Evolutionary conservation across 805 yeast genomes (phyloP).

Genomic region (Zygotorulaspora chibaensis): DNA sequence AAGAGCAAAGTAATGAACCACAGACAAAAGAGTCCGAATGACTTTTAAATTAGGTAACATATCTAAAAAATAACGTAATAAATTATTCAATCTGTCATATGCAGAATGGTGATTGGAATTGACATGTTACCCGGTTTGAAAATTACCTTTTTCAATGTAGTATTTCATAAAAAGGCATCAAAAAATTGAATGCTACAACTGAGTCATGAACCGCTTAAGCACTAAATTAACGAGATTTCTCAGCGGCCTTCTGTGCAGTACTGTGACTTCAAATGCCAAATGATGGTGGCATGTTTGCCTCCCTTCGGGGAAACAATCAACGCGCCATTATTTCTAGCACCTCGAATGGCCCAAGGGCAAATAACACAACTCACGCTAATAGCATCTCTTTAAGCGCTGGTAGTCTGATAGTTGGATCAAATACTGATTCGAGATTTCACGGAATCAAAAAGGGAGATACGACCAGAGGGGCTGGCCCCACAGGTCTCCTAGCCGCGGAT

Average conservation of each 20-base stretch:
- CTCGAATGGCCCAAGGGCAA: constrained; percentile 12
- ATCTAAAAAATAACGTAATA: too few species aligned
- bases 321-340: constrained; percentile 9
- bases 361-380: constrained; percentile 24
- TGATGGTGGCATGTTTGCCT: constrained; percentile 18
- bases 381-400: constrained; percentile 27
- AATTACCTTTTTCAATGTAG: neutral
- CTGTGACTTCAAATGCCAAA: constrained; percentile 8
- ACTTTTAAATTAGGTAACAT: neutral
- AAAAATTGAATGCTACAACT: too few species aligned
- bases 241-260: neutral
- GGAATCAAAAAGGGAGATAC: constrained; percentile 1
- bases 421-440: constrained; percentile 5
- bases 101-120: neutral
- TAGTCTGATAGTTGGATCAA: constrained; percentile 26
- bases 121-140: neutral
- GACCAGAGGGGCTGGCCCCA: constrained; percentile 6
- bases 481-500: neutral
- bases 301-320: constrained; percentile 19
- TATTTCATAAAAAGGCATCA: too few species aligned
- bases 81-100: too few species aligned
- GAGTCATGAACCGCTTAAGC: too few species aligned
- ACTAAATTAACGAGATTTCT: neutral
- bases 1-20: constrained; percentile 3
- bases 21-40: constrained; percentile 3